Conservation (phyloP, 2,329 filamentous ascomycete species). For the Fusarium sp. region DNA sequence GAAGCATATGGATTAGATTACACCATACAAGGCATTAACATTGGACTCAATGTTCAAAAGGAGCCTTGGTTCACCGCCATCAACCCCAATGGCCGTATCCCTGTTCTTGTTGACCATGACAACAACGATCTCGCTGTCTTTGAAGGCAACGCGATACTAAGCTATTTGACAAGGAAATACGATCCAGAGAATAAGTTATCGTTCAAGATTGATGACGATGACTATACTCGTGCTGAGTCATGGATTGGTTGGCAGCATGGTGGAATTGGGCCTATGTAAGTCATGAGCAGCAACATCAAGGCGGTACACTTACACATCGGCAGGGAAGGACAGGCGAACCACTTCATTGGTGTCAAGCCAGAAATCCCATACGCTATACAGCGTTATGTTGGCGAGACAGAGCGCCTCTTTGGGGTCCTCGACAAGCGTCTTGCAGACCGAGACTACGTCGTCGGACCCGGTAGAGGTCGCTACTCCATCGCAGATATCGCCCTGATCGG, state of each 20-base stretch:
- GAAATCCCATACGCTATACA: constrained; percentile 76
- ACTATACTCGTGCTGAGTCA: constrained; percentile 49
- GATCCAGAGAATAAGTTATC: constrained; percentile 64
- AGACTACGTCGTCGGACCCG: constrained; percentile 65
- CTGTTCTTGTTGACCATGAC: constrained; percentile 74
- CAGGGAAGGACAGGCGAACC: constrained; percentile 80
- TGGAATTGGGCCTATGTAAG: constrained; percentile 72
- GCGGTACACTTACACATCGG: constrained; percentile 23
- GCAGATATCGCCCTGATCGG: constrained; percentile 79
- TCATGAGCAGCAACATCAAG: not conserved
- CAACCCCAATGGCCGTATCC: constrained; percentile 73
- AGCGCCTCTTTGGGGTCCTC: constrained; percentile 78
- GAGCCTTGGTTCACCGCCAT: constrained; percentile 72
- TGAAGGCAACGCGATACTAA: constrained; percentile 78
- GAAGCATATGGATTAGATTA: constrained; percentile 72
- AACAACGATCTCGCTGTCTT: constrained; percentile 72
- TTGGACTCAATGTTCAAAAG: constrained; percentile 71
- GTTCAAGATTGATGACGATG: constrained; percentile 52
- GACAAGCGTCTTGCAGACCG: constrained; percentile 69
- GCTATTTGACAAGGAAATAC: constrained; percentile 78
- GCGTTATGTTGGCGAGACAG: constrained; percentile 79
- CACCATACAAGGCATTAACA: constrained; percentile 68
- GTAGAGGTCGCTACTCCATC: constrained; percentile 67
- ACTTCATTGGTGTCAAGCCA: constrained; percentile 76
- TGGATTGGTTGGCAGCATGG: constrained; percentile 80